Conservation (phyloP, 768 basidiomycete genomes). For the Pholiota conissans region DNA sequence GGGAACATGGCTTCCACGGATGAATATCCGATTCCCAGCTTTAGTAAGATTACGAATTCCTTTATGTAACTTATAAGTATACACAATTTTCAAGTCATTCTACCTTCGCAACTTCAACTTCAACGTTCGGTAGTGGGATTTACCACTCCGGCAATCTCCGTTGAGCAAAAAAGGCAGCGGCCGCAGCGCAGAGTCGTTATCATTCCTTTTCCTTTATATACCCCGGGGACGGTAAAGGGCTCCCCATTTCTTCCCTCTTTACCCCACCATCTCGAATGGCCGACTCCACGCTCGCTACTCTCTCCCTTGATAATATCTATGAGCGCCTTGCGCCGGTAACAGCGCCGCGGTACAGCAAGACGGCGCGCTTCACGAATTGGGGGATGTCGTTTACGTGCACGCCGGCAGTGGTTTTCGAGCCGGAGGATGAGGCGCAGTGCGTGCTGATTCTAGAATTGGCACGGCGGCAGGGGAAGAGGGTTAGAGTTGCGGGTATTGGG, state of each 20-base stretch:
- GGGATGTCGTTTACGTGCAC: slow-evolving; percentile 72
- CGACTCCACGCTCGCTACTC: slow-evolving; percentile 33
- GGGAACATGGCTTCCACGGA: not conserved
- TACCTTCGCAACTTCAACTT: too few relatives aligned
- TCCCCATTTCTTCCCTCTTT: not conserved
- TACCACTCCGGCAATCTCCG: not conserved
- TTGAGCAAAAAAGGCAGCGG: too few relatives aligned
- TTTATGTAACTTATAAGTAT: too few relatives aligned
- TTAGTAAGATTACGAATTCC: too few relatives aligned
- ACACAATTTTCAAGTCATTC: too few relatives aligned
- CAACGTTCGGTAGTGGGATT: too few relatives aligned
- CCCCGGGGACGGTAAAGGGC: not conserved
- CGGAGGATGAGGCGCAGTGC: slow-evolving; percentile 68
- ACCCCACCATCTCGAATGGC: not conserved
- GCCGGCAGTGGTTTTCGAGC: slow-evolving; percentile 76
- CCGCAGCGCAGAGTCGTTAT: not conserved
- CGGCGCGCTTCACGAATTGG: slow-evolving; percentile 79
- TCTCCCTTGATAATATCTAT: slow-evolving; percentile 50
- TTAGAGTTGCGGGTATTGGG: slow-evolving; percentile 87
- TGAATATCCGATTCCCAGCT: too few relatives aligned
- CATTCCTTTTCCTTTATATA: not conserved
- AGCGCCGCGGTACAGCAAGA: slow-evolving; percentile 32
- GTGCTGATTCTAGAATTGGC: slow-evolving; percentile 80
- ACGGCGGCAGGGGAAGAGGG: slow-evolving; percentile 61
- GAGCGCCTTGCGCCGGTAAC: slow-evolving; percentile 56